Conservation (phyloP, 2,329 filamentous ascomycete genomes). For the Cytospora paraplurivora region DNA sequence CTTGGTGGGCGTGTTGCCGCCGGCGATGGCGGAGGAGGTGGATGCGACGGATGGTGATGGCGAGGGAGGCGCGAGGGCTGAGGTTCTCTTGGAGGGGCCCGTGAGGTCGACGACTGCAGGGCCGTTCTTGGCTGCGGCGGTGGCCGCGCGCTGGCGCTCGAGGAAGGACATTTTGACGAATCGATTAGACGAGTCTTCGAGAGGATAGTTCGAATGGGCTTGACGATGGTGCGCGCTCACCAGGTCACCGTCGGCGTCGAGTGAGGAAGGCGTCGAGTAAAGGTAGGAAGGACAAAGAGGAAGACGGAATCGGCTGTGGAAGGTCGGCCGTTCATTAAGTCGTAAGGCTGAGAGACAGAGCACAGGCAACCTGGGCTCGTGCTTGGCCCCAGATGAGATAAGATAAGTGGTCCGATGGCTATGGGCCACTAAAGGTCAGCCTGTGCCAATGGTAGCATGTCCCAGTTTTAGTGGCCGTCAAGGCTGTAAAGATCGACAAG, state of each 20-base stretch:
- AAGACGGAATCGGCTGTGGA: not conserved
- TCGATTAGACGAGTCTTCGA: slow-evolving; percentile 17
- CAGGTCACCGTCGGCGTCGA: slow-evolving; percentile 18
- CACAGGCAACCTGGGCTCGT: not conserved
- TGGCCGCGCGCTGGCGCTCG: slow-evolving; percentile 64
- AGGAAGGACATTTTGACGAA: slow-evolving; percentile 59
- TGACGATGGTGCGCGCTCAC: slow-evolving; percentile 12
- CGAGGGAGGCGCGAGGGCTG: slow-evolving; percentile 58
- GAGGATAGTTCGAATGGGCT: not conserved
- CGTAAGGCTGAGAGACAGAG: slow-evolving; percentile 24
- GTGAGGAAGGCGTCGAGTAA: not conserved
- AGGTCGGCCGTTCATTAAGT: not conserved
- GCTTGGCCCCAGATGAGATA: slow-evolving; percentile 12
- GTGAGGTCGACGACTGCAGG: slow-evolving; percentile 52
- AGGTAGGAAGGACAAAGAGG: not conserved
- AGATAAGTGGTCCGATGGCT: not conserved
- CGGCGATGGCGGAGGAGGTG: slow-evolving; percentile 49
- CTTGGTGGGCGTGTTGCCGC: slow-evolving; percentile 61
- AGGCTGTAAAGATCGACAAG: not conserved
- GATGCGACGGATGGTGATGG: slow-evolving; percentile 62
- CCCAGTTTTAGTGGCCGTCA: not conserved
- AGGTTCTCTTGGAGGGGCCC: slow-evolving; percentile 46
- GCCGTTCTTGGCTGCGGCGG: slow-evolving; percentile 59
- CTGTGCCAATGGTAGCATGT: not conserved
- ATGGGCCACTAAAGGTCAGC: not conserved